A percentile compares a stretch with the other conserved stretches of the same genome.
Evolutionary conservation across 2,329 filamentous ascomycete genomes (phyloP).

Genomic region (Neofusicoccum laricinum): DNA sequence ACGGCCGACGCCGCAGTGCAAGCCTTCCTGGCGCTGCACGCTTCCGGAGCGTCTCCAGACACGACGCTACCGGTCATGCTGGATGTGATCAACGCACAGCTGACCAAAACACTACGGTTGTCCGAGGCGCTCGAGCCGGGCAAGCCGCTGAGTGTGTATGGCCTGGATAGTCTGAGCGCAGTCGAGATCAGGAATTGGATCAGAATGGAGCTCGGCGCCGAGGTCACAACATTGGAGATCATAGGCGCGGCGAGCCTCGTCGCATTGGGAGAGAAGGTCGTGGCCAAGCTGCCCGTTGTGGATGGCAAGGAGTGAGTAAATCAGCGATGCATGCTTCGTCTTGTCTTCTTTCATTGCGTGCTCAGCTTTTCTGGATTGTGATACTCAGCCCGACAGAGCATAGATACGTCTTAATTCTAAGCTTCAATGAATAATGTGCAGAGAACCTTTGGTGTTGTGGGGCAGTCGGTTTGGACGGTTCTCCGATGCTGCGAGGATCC

Average conservation of each 20-base stretch:
- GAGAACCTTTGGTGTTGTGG: too few relatives aligned
- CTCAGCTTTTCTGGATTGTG: too few relatives aligned
- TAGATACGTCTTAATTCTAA: too few relatives aligned
- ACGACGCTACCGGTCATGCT: conserved; percentile 1
- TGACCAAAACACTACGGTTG: conserved; percentile 12
- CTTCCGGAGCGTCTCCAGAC: background rate
- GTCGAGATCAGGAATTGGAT: conserved; percentile 43
- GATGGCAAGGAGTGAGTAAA: too few relatives aligned
- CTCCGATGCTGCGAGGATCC: too few relatives aligned
- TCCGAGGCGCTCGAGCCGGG: conserved; percentile 18
- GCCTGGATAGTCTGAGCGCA: conserved; percentile 32
- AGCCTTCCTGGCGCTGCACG: conserved; percentile 5
- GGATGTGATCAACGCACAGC: conserved; percentile 15
- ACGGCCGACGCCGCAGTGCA: background rate
- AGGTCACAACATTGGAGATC: conserved; percentile 26
- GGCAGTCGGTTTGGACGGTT: too few relatives aligned
- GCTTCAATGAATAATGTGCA: too few relatives aligned
- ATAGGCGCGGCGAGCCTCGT: conserved; percentile 20
- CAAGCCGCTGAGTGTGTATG: conserved; percentile 23
- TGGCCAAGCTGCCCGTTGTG: background rate
- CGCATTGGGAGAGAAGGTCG: conserved; percentile 19
- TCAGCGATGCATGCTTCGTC: too few relatives aligned
- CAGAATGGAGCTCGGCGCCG: conserved; percentile 29
- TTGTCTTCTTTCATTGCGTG: too few relatives aligned
- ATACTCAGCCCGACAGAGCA: too few relatives aligned